These are phyloP conservation scores for Onygenales sp. DNA, from an alignment of 2,329 filamentous ascomycete genomes.

Conservation along the genomic window DNA sequence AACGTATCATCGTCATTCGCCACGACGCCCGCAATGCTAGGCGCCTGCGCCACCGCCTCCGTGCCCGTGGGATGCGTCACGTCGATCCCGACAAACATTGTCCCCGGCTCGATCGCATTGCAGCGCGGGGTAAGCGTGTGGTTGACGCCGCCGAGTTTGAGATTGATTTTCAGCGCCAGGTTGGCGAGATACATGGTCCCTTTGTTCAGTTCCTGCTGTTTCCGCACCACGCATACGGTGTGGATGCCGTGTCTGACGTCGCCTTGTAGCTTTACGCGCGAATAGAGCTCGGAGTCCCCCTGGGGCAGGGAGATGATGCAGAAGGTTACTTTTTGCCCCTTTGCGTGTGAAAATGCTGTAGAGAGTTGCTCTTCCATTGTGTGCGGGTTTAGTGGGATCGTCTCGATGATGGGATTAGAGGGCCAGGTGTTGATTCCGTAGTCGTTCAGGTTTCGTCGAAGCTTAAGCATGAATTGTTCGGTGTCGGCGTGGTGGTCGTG, in stretches of 20 bases:
- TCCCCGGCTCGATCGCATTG: conserved; percentile 43
- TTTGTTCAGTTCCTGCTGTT: neutral
- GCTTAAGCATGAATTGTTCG: neutral
- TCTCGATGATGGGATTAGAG: too few species aligned
- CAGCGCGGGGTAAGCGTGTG: conserved; percentile 44
- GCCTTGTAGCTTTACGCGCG: conserved; percentile 11
- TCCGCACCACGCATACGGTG: conserved; percentile 10
- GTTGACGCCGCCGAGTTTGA: conserved; percentile 68
- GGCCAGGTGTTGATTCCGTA: conserved; percentile 1
- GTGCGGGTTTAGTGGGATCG: too few species aligned
- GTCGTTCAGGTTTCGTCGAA: neutral
- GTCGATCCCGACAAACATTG: conserved; percentile 81
- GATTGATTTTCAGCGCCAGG: conserved; percentile 67
- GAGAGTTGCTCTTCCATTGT: too few species aligned
- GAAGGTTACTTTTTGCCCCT: neutral
- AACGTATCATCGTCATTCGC: conserved; percentile 61
- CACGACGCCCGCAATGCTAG: conserved; percentile 73
- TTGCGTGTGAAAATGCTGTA: neutral
- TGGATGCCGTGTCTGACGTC: conserved; percentile 13
- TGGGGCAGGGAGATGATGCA: conserved; percentile 12
- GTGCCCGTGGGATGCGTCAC: conserved; percentile 73
- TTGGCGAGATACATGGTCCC: conserved; percentile 41
- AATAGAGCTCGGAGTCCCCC: conserved; percentile 11
- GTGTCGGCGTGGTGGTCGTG: neutral
- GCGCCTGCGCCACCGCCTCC: conserved; percentile 48